These are phyloP conservation scores for Penicillium malachiteum DNA, from an alignment of 495 filamentous ascomycete genomes.

Conservation along the genomic window DNA sequence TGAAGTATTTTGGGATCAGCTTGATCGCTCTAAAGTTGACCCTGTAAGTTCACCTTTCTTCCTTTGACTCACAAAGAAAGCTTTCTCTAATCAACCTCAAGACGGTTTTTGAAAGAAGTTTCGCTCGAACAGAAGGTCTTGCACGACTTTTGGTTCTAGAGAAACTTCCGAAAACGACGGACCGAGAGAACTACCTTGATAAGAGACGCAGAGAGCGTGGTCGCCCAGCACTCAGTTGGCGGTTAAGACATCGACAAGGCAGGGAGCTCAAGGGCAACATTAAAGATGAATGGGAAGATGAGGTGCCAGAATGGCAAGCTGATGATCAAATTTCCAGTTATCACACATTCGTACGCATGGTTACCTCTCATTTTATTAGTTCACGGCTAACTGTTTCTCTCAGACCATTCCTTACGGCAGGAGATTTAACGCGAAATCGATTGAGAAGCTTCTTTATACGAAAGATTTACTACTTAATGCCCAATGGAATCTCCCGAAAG, in stretches of 20 bases:
- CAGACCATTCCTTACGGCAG: slow-evolving; percentile 70
- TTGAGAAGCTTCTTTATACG: slow-evolving; percentile 75
- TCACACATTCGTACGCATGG: slow-evolving; percentile 57
- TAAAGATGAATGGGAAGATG: slow-evolving; percentile 69
- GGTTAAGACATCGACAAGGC: slow-evolving; percentile 16
- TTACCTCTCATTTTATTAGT: not conserved
- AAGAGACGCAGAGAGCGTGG: slow-evolving; percentile 69
- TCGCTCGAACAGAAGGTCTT: slow-evolving; percentile 69
- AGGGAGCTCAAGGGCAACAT: slow-evolving; percentile 54
- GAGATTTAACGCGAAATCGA: slow-evolving; percentile 66
- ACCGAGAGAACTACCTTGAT: slow-evolving; percentile 64
- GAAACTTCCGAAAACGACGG: slow-evolving; percentile 61
- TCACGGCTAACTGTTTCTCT: not conserved
- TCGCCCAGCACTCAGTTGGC: slow-evolving; percentile 43
- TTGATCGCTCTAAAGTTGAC: slow-evolving; percentile 72
- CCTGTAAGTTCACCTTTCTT: slow-evolving; percentile 39
- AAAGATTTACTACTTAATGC: slow-evolving; percentile 81
- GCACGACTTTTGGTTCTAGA: slow-evolving; percentile 79
- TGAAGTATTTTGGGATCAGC: slow-evolving; percentile 71
- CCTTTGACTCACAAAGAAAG: not conserved
- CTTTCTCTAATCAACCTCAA: slow-evolving; percentile 9
- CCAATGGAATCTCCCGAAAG: slow-evolving; percentile 75
- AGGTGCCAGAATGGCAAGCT: slow-evolving; percentile 77
- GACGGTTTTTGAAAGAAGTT: slow-evolving; percentile 80
- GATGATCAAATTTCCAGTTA: slow-evolving; percentile 73